phyloP scores from a whole-genome alignment of 2,329 filamentous ascomycete species.

The Pezicula neosporulosa region DNA sequence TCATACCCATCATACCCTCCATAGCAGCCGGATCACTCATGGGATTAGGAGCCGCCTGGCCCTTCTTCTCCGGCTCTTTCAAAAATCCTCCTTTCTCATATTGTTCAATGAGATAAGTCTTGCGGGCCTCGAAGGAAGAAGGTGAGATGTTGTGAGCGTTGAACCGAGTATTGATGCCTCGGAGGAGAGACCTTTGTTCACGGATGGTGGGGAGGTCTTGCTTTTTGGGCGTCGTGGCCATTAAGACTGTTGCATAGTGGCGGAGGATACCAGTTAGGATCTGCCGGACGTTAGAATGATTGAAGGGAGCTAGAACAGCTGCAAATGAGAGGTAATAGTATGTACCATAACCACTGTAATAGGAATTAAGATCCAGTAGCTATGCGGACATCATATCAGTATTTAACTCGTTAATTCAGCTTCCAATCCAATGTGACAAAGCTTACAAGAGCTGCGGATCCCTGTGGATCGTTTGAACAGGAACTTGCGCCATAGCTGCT shows the following conservation, averaged over 20 bases:
- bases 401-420: conserved; percentile 6
- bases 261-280: conserved; percentile 92
- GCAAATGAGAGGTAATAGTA: conserved; percentile 1
- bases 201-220: conserved; percentile 71
- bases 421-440: conserved; percentile 9
- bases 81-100: conserved; percentile 86
- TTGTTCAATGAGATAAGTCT: conserved; percentile 75
- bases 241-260: conserved; percentile 92
- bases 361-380: conserved; percentile 98
- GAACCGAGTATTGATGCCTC: conserved; percentile 77
- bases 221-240: conserved; percentile 81
- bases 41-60: conserved; percentile 86
- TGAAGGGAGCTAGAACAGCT: background rate
- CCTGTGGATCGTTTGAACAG: conserved; percentile 93
- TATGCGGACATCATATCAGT: conserved; percentile 36
- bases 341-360: conserved; percentile 94
- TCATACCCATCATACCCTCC: conserved; percentile 99
- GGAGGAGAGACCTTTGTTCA: conserved; percentile 81
- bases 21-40: conserved; percentile 94
- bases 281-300: conserved; percentile 34
- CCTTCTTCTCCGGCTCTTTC: conserved; percentile 82
- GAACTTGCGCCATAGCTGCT: conserved; percentile 72
- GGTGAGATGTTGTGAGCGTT: conserved; percentile 80
- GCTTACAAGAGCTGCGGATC: conserved; percentile 97
- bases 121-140: conserved; percentile 74